phyloP scores from a whole-genome alignment of 2,329 filamentous ascomycete genomes.

The Clonostachys rosea region DNA sequence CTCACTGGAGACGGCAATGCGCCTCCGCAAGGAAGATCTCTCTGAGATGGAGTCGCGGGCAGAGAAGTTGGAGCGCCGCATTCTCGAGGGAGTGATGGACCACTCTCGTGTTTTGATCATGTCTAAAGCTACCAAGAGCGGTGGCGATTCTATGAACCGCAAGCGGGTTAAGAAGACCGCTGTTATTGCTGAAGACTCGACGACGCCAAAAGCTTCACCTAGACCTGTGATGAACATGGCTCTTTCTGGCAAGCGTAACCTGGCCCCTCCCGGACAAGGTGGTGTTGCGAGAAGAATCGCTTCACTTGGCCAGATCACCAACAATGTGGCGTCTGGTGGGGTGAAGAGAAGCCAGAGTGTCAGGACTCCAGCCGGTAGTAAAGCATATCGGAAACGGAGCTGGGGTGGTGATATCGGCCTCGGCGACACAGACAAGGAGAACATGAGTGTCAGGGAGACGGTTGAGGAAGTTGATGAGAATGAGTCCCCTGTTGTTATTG shows the following conservation, averaged over 20 bases:
- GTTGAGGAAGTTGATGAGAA: constrained; percentile 49
- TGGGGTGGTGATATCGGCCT: constrained; percentile 54
- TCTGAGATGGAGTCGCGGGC: constrained; percentile 86
- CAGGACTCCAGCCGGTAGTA: constrained; percentile 47
- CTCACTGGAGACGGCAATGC: constrained; percentile 83
- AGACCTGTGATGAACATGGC: constrained; percentile 46
- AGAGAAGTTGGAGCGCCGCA: constrained; percentile 83
- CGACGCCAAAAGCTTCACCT: constrained; percentile 12
- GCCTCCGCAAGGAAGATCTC: constrained; percentile 85
- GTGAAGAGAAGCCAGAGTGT: constrained; percentile 78
- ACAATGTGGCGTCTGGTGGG: constrained; percentile 60
- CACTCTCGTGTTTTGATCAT: constrained; percentile 90
- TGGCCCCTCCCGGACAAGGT: constrained; percentile 37
- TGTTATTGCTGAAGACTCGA: constrained; percentile 9
- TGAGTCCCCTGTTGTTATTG: constrained; percentile 12
- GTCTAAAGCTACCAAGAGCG: constrained; percentile 52
- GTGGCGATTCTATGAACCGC: constrained; percentile 52
- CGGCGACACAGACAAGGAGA: constrained; percentile 58
- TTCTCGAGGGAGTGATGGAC: constrained; percentile 93
- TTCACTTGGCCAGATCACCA: constrained; percentile 84
- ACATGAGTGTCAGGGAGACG: constrained; percentile 56
- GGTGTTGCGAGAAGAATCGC: constrained; percentile 74
- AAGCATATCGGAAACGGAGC: constrained; percentile 60
- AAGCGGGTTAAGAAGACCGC: constrained; percentile 44
- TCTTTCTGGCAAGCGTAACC: constrained; percentile 45